phyloP scores from a whole-genome alignment of 2,329 filamentous ascomycete genomes.

The Aspergillus ochraceus region DNA sequence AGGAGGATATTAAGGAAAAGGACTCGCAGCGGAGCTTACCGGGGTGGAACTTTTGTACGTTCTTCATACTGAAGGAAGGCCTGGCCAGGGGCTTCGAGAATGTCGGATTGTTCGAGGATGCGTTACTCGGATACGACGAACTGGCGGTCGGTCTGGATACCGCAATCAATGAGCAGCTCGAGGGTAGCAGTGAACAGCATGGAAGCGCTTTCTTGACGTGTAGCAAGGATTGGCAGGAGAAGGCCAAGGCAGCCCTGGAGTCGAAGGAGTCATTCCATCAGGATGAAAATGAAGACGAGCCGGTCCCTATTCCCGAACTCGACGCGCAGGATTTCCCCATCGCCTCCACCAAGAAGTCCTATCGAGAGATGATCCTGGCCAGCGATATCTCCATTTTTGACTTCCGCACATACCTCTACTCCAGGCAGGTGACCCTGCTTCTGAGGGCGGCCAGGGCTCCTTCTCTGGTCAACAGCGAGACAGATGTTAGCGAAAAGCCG shows the following conservation, averaged over 20 bases:
- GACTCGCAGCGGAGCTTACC: slow-evolving; percentile 83
- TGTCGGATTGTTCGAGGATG: slow-evolving; percentile 93
- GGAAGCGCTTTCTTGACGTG: slow-evolving; percentile 70
- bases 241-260: slow-evolving; percentile 55
- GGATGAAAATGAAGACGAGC: slow-evolving; percentile 31
- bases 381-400: slow-evolving; percentile 97
- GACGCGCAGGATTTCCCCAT: slow-evolving; percentile 40
- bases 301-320: slow-evolving; percentile 27
- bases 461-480: slow-evolving; percentile 34
- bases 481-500: slow-evolving; percentile 38
- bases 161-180: slow-evolving; percentile 72
- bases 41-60: slow-evolving; percentile 99
- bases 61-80: slow-evolving; percentile 96
- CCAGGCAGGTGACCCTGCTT: slow-evolving; percentile 79
- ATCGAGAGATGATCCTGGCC: slow-evolving; percentile 85
- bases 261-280: slow-evolving; percentile 28
- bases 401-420: slow-evolving; percentile 91
- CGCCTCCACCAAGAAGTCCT: slow-evolving; percentile 69
- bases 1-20: slow-evolving; percentile 94
- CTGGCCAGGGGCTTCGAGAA: slow-evolving; percentile 92
- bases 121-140: slow-evolving; percentile 91
- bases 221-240: slow-evolving; percentile 70
- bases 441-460: slow-evolving; percentile 73
- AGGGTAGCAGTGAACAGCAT: slow-evolving; percentile 62
- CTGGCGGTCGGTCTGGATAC: slow-evolving; percentile 83